A percentile compares a stretch with the other conserved stretches of the same genome.
Evolutionary conservation across 805 yeast genomes (phyloP).

Genomic region (fission yeast (Schizosaccharomyces pombe)): ASM294v3 CU329670.1:2192001-2192500

Average conservation of each 20-base stretch:
- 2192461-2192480: slow-evolving; percentile 66
- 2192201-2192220: too few species aligned
- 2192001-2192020: not conserved
- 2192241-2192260: too few species aligned
- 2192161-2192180: not conserved
- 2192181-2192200: too few species aligned
- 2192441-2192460: slow-evolving; percentile 49
- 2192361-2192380: not conserved
- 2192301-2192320: not conserved
- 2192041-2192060: not conserved
- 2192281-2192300: not conserved
- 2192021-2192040: not conserved
- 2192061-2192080: not conserved
- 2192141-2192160: not conserved
- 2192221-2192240: too few species aligned
- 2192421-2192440: slow-evolving; percentile 14
- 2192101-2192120: too few species aligned
- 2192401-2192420: not conserved
- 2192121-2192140: not conserved
- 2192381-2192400: not conserved
- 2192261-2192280: not conserved
- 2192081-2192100: not conserved
- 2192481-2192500: slow-evolving; percentile 39
- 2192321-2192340: not conserved
- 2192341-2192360: not conserved